Conservation (phyloP, 345 rosid species). For the Punica granatum region DNA sequence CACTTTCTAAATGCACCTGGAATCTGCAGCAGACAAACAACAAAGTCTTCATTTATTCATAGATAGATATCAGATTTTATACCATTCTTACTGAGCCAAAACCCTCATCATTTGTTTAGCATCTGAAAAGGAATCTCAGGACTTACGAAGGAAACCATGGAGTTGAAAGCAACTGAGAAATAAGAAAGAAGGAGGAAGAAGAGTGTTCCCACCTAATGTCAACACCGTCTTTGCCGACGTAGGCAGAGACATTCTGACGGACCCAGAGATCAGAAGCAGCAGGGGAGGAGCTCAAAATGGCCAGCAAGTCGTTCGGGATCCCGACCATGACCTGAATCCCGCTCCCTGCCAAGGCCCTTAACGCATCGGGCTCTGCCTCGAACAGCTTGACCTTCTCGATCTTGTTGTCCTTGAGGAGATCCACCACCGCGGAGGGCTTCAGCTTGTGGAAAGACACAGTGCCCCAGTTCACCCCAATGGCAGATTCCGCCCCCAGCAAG, state of each 20-base stretch:
- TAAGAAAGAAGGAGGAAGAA: not conserved
- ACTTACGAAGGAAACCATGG: not conserved
- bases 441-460: slow-evolving; percentile 57
- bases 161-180: slow-evolving; percentile 3
- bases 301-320: slow-evolving; percentile 76
- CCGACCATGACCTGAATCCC: slow-evolving; percentile 92
- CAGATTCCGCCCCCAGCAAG: slow-evolving; percentile 36
- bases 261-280: slow-evolving; percentile 70
- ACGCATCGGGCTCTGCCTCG: slow-evolving; percentile 61
- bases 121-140: not conserved
- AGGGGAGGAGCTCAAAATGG: slow-evolving; percentile 40
- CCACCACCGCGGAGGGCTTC: slow-evolving; percentile 82
- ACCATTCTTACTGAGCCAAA: no score
- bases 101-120: not conserved
- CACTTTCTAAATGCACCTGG: not conserved
- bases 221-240: slow-evolving; percentile 65
- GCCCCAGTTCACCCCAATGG: slow-evolving; percentile 96
- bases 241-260: slow-evolving; percentile 68
- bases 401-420: slow-evolving; percentile 73
- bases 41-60: not conserved
- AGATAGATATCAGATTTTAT: not conserved
- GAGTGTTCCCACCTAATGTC: slow-evolving; percentile 57
- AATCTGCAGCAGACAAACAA: not conserved
- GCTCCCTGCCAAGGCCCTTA: slow-evolving; percentile 54
- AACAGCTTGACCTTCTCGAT: slow-evolving; percentile 80